A percentile compares a stretch with the other conserved stretches of the same genome.
Conservation (phyloP, 768 basidiomycete genomes). For the Trametes villosa region DNA sequence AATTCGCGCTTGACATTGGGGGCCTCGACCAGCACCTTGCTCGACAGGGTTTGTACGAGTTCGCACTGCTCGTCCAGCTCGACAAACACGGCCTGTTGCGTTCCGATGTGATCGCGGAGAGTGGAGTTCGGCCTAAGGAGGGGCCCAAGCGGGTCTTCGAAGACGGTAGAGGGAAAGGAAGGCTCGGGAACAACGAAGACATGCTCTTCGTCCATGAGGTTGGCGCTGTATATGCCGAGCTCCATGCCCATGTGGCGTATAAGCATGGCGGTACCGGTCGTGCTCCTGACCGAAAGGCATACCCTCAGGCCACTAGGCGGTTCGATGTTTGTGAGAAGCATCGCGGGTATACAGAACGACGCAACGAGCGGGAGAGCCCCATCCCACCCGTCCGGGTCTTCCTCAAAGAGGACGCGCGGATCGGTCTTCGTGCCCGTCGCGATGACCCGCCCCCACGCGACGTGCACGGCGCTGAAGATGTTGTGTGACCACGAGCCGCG, state of each 20-base stretch:
- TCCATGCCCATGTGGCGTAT: constrained; percentile 25
- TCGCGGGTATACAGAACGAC: constrained; percentile 34
- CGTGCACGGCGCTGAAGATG: constrained; percentile 33
- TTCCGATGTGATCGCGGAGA: constrained; percentile 24
- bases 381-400: constrained; percentile 17
- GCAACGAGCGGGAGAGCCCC: constrained; percentile 24
- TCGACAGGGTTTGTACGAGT: constrained; percentile 14
- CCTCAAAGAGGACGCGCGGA: constrained; percentile 22
- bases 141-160: neutral
- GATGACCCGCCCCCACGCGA: constrained; percentile 26
- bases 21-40: constrained; percentile 19
- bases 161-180: constrained; percentile 12
- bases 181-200: constrained; percentile 30
- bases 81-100: constrained; percentile 20
- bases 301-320: constrained; percentile 6
- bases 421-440: constrained; percentile 16
- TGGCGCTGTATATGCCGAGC: constrained; percentile 27
- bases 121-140: neutral
- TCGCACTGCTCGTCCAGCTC: constrained; percentile 28
- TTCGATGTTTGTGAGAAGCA: constrained; percentile 28
- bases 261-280: constrained; percentile 27
- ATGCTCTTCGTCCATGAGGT: constrained; percentile 23
- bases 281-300: constrained; percentile 33
- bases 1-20: constrained; percentile 13
- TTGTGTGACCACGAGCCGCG: constrained; percentile 30